Evolutionary conservation across 2,329 filamentous ascomycete species (phyloP).

Genomic region (Colletotrichum godetiae): DNA sequence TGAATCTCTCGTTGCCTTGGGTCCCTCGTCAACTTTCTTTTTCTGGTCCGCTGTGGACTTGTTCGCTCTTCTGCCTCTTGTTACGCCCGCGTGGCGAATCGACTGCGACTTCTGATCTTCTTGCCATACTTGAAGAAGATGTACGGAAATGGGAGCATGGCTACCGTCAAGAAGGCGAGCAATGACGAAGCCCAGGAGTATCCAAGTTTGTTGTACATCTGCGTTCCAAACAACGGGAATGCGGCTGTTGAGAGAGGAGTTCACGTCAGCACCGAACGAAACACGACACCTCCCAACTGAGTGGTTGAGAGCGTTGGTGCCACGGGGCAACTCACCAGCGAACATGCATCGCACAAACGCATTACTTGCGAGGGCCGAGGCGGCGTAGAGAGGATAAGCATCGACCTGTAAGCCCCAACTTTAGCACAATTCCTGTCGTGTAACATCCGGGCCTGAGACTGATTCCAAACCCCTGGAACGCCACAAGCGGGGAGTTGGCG

Average conservation of each 20-base stretch:
- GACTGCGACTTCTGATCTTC: conserved; percentile 64
- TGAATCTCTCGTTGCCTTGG: conserved; percentile 12
- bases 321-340: conserved; percentile 62
- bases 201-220: conserved; percentile 77
- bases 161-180: conserved; percentile 70
- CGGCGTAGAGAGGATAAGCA: conserved; percentile 80
- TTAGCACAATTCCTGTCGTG: conserved; percentile 28
- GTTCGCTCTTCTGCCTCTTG: neutral
- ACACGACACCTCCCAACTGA: conserved; percentile 37
- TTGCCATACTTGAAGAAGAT: conserved; percentile 72
- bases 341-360: conserved; percentile 83
- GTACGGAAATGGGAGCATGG: conserved; percentile 73
- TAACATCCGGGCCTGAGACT: conserved; percentile 21
- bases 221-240: conserved; percentile 80
- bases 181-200: conserved; percentile 76
- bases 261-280: conserved; percentile 17
- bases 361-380: conserved; percentile 85
- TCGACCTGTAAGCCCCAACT: conserved; percentile 64
- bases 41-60: neutral
- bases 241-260: conserved; percentile 60
- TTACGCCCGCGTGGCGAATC: conserved; percentile 55
- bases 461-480: conserved; percentile 35
- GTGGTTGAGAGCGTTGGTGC: conserved; percentile 34
- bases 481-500: conserved; percentile 8
- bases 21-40: conserved; percentile 1